Evolutionary conservation across 257 asterid species (phyloP).

Genomic region (Henckelia pumila): DNA sequence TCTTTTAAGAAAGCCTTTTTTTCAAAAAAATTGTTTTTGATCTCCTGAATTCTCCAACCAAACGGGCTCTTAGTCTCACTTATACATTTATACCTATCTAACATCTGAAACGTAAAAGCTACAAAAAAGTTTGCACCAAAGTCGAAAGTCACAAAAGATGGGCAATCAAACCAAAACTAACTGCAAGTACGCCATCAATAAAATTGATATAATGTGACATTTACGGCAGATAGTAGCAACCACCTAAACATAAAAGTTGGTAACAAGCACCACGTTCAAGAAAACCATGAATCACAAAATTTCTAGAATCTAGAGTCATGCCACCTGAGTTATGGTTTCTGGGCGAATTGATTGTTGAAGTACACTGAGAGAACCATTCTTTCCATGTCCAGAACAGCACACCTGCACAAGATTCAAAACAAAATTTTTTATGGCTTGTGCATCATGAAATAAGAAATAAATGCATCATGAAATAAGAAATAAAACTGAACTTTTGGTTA

Average conservation of each 20-base stretch:
- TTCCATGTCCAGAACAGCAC: constrained; percentile 99
- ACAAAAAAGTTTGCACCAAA: no score
- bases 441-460: no score
- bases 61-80: constrained; percentile 10
- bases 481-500: constrained; percentile 19
- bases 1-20: no score
- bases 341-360: constrained; percentile 93
- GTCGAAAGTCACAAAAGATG: background rate
- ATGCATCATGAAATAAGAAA: constrained; percentile 24
- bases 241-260: background rate
- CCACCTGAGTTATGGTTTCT: constrained; percentile 92
- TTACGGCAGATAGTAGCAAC: no score
- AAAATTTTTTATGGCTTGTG: constrained; percentile 13
- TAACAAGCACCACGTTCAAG: constrained; percentile 15
- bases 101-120: no score
- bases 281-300: constrained; percentile 16
- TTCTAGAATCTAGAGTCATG: constrained; percentile 20
- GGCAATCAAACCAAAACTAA: background rate
- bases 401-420: constrained; percentile 55
- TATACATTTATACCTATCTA: constrained; percentile 8
- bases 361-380: constrained; percentile 87
- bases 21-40: no score
- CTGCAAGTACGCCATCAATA: background rate
- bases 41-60: no score
- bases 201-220: background rate